Conservation (phyloP, 2,329 filamentous ascomycete species). For the Cercospora zeae-maydis region DNA sequence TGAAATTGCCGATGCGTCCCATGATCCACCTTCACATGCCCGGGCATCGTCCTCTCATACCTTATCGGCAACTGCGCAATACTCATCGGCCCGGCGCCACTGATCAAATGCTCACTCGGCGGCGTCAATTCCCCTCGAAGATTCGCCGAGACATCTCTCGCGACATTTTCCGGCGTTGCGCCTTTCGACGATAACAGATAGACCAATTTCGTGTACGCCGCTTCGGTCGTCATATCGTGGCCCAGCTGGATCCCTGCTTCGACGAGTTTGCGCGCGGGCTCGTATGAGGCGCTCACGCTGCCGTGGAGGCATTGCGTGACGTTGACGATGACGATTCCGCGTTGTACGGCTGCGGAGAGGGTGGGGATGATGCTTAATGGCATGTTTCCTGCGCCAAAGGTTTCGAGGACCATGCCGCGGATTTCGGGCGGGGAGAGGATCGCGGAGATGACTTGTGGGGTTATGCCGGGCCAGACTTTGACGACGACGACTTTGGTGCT, state of each 20-base stretch:
- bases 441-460: constrained; percentile 81
- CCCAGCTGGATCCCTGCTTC: constrained; percentile 87
- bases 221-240: constrained; percentile 84
- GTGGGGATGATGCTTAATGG: constrained; percentile 77
- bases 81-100: constrained; percentile 17
- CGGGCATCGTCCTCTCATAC: constrained; percentile 26
- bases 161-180: constrained; percentile 63
- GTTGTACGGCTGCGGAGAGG: constrained; percentile 61
- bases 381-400: constrained; percentile 89
- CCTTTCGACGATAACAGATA: constrained; percentile 61
- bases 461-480: constrained; percentile 87
- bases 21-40: constrained; percentile 9
- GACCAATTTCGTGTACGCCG: constrained; percentile 83
- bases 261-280: constrained; percentile 60
- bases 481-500: constrained; percentile 87
- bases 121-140: constrained; percentile 78
- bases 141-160: constrained; percentile 66
- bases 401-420: constrained; percentile 80
- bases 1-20: constrained; percentile 5
- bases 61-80: constrained; percentile 26
- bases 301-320: constrained; percentile 70
- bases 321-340: constrained; percentile 83
- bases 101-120: constrained; percentile 12
- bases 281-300: constrained; percentile 41
- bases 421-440: constrained; percentile 70